Conservation (phyloP, 2,329 filamentous ascomycete species). For the Pseudogymnoascus sp. region DNA sequence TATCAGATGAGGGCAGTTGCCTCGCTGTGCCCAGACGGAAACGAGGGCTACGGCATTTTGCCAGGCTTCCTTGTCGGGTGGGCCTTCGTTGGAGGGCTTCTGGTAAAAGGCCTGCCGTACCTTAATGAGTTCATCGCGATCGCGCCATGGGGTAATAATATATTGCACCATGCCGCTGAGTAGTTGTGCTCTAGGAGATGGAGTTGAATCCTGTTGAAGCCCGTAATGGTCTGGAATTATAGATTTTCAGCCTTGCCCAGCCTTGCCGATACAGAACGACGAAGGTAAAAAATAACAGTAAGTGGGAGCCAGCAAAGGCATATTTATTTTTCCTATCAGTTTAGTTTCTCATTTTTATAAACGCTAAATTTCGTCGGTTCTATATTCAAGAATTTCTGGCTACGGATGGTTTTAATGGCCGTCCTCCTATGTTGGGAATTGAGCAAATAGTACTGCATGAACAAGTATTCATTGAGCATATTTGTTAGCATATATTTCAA, state of each 20-base stretch:
- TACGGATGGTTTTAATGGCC: background rate
- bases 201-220: background rate
- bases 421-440: background rate
- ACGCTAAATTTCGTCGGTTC: background rate
- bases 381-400: background rate
- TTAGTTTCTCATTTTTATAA: background rate
- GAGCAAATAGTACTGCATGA: background rate
- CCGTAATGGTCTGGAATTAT: background rate
- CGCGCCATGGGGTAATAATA: conserved; percentile 66
- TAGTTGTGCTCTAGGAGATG: background rate
- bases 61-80: conserved; percentile 18
- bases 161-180: conserved; percentile 56
- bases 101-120: conserved; percentile 58
- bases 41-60: conserved; percentile 48
- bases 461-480: background rate
- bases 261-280: background rate
- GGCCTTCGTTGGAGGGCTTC: background rate
- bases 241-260: conserved; percentile 1
- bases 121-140: conserved; percentile 54
- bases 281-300: background rate
- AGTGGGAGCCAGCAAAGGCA: background rate
- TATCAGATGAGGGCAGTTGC: conserved; percentile 68
- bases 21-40: conserved; percentile 63
- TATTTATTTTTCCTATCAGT: background rate
- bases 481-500: background rate